Conservation (phyloP, 75 land plant species). For the Chamaecyparis obtusa region DNA sequence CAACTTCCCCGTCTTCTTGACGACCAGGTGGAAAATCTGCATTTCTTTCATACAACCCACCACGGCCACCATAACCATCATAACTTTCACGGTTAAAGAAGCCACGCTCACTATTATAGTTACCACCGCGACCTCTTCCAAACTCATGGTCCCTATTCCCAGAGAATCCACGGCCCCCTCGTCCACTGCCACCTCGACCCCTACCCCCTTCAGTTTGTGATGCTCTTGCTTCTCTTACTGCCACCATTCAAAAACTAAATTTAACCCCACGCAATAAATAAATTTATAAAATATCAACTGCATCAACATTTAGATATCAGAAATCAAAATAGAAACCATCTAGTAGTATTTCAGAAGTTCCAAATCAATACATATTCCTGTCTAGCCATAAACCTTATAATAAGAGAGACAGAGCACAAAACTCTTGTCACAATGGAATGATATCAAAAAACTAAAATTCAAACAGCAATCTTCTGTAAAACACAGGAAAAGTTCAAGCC, state of each 20-base stretch:
- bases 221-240: constrained; percentile 25
- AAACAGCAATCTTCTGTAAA: not conserved
- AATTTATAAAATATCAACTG: not conserved
- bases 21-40: constrained; percentile 12
- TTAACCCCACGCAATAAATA: not conserved
- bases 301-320: not conserved
- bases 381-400: not conserved
- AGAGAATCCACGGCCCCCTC: constrained; percentile 20
- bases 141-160: constrained; percentile 7
- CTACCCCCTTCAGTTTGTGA: constrained; percentile 28
- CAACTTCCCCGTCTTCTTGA: constrained; percentile 21
- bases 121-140: constrained; percentile 20
- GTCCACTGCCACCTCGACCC: constrained; percentile 31
- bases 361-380: not conserved
- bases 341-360: not conserved
- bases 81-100: constrained; percentile 10
- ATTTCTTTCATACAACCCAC: not conserved
- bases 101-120: constrained; percentile 13
- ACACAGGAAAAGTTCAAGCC: not conserved
- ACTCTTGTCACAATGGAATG: not conserved
- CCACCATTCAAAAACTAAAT: not conserved
- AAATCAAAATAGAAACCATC: not conserved
- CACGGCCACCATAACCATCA: constrained; percentile 2
- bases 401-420: not conserved
- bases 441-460: not conserved